Percentiles rank a stretch among this genome's conserved stretches.
Conservation (phyloP, 345 rosid genomes). For the Linum usitatissimum region DNA sequence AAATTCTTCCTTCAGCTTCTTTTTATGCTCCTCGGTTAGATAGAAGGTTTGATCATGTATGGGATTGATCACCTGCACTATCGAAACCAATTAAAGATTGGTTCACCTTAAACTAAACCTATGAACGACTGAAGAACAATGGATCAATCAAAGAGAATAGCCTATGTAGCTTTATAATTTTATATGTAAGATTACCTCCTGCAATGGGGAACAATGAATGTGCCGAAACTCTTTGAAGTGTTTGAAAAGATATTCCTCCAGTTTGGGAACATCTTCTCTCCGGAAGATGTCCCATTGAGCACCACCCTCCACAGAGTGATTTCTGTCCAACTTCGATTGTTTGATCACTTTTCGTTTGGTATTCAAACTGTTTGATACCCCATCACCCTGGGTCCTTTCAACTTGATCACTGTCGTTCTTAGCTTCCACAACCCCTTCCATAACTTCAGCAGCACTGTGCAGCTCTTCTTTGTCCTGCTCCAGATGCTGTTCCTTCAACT, state of each 20-base stretch:
- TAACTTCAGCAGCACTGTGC: background rate
- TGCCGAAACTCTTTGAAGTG: constrained; percentile 34
- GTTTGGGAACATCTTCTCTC: constrained; percentile 46
- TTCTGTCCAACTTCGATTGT: no score
- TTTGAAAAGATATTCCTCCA: constrained; percentile 32
- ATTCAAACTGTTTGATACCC: background rate
- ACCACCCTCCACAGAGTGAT: constrained; percentile 25
- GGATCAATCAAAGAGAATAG: constrained; percentile 7
- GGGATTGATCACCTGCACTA: constrained; percentile 42
- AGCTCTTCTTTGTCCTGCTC: constrained; percentile 31
- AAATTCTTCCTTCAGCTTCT: constrained; percentile 50
- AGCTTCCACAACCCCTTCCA: background rate
- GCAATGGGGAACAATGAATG: constrained; percentile 10
- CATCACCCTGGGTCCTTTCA: background rate
- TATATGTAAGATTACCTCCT: background rate
- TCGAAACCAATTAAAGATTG: background rate
- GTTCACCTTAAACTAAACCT: background rate
- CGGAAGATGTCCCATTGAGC: constrained; percentile 60
- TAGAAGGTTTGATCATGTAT: constrained; percentile 48
- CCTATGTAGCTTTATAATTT: background rate
- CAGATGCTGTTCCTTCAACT: constrained; percentile 32
- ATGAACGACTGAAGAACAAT: background rate
- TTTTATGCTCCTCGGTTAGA: constrained; percentile 41
- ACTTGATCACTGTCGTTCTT: background rate
- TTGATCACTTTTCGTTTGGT: background rate